Percentiles rank a stretch among this genome's conserved stretches.
phyloP scores from a whole-genome alignment of 2,329 filamentous ascomycete species.

The Lanzia echinophila region DNA sequence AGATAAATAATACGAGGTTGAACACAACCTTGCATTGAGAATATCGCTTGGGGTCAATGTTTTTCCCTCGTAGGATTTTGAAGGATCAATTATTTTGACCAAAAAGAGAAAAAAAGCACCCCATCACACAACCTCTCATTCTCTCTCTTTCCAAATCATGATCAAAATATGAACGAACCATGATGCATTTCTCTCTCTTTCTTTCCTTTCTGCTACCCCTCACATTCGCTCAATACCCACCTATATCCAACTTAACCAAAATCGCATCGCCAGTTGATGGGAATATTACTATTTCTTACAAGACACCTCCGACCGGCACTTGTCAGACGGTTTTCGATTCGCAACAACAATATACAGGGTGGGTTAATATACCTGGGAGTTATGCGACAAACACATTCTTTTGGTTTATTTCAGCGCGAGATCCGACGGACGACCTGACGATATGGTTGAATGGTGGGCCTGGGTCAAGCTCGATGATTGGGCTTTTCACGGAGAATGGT shows the following conservation, averaged over 20 bases:
- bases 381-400: slow-evolving; percentile 45
- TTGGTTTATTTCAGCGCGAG: slow-evolving; percentile 41
- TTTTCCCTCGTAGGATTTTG: background rate
- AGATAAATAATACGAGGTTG: slow-evolving; percentile 1
- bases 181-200: slow-evolving; percentile 23
- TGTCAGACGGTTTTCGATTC: slow-evolving; percentile 58
- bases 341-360: slow-evolving; percentile 66
- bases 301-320: slow-evolving; percentile 49
- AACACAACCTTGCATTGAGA: background rate
- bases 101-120: background rate
- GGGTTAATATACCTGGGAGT: slow-evolving; percentile 54
- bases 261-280: slow-evolving; percentile 56
- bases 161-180: slow-evolving; percentile 25
- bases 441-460: slow-evolving; percentile 65
- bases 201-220: slow-evolving; percentile 17
- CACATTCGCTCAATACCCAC: slow-evolving; percentile 32
- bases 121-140: background rate
- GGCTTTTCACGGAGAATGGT: slow-evolving; percentile 56
- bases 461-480: slow-evolving; percentile 57
- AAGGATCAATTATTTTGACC: background rate
- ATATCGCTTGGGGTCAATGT: background rate
- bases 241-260: slow-evolving; percentile 43
- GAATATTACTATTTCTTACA: slow-evolving; percentile 63
- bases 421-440: slow-evolving; percentile 44
- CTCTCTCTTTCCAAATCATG: slow-evolving; percentile 9